Evolutionary conservation across 1,284 basidiomycete genomes (phyloP).

Genomic region (Boletus semigastroideus): DNA sequence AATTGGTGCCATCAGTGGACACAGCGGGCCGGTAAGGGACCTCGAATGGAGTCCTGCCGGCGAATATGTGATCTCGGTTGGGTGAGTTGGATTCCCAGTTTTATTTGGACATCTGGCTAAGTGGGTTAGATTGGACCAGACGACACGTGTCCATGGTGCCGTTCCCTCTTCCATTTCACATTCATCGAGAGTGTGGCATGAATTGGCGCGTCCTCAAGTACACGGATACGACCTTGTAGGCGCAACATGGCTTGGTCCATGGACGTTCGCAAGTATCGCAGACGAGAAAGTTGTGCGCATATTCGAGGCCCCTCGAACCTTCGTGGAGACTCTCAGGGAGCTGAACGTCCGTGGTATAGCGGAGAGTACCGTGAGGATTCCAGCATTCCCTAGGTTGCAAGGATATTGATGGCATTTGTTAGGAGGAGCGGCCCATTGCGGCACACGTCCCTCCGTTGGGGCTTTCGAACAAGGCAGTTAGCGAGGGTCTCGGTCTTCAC

Average conservation of each 20-base stretch:
- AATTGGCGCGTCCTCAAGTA: slow-evolving; percentile 87
- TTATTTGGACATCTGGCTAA: neutral
- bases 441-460: slow-evolving; percentile 79
- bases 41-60: slow-evolving; percentile 84
- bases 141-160: slow-evolving; percentile 80
- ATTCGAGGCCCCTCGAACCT: slow-evolving; percentile 84
- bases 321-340: slow-evolving; percentile 60
- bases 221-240: slow-evolving; percentile 94
- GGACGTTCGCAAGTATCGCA: slow-evolving; percentile 82
- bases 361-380: slow-evolving; percentile 42
- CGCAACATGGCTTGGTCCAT: slow-evolving; percentile 69
- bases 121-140: slow-evolving; percentile 74
- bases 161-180: slow-evolving; percentile 23
- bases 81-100: slow-evolving; percentile 47
- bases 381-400: neutral
- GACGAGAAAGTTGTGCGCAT: slow-evolving; percentile 93
- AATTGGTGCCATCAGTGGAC: slow-evolving; percentile 76
- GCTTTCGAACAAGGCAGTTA: slow-evolving; percentile 67
- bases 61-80: slow-evolving; percentile 79
- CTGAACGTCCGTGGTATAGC: slow-evolving; percentile 49
- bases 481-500: slow-evolving; percentile 45
- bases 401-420: slow-evolving; percentile 8
- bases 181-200: slow-evolving; percentile 63
- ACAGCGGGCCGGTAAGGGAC: slow-evolving; percentile 75
- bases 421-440: slow-evolving; percentile 46